Evolutionary conservation across 805 yeast species (phyloP).

Genomic region (Wickerhamiella lipophila): DNA sequence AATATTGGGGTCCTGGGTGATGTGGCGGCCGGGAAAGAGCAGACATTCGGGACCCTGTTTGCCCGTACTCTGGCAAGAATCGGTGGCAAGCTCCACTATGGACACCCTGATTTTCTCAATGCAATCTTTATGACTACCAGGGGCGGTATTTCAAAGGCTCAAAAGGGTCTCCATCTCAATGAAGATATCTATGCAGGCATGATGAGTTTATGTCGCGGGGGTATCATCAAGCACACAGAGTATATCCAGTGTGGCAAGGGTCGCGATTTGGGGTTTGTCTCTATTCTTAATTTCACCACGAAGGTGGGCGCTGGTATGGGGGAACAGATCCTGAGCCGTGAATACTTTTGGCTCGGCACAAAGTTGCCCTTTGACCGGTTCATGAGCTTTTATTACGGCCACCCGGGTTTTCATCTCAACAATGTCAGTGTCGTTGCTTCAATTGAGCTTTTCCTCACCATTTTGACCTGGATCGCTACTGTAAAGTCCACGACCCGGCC

Average conservation of each 20-base stretch:
- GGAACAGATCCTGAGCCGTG: conserved; percentile 72
- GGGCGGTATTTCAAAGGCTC: conserved; percentile 81
- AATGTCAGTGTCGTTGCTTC: conserved; percentile 63
- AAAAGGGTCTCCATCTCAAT: conserved; percentile 67
- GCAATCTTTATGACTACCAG: conserved; percentile 67
- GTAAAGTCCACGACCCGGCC: conserved; percentile 47
- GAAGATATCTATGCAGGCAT: conserved; percentile 84
- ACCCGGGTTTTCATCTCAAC: conserved; percentile 75
- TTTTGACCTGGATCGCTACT: conserved; percentile 48
- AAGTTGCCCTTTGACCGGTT: conserved; percentile 68
- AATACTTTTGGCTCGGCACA: conserved; percentile 65
- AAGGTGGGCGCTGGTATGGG: conserved; percentile 90
- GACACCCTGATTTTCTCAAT: conserved; percentile 75
- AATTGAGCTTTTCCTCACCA: conserved; percentile 47
- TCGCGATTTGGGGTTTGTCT: conserved; percentile 72
- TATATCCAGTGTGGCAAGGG: conserved; percentile 81
- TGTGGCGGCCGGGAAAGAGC: conserved; percentile 81
- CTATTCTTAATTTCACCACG: conserved; percentile 68
- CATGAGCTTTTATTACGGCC: conserved; percentile 70
- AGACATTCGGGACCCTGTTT: conserved; percentile 73
- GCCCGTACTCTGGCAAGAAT: conserved; percentile 71
- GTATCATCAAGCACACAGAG: conserved; percentile 73
- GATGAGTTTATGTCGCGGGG: conserved; percentile 66
- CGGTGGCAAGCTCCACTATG: conserved; percentile 76
- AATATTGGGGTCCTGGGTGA: conserved; percentile 73